Evolutionary conservation across 2,329 filamentous ascomycete genomes (phyloP).

Genomic region (Aspergillus floridensis): DNA sequence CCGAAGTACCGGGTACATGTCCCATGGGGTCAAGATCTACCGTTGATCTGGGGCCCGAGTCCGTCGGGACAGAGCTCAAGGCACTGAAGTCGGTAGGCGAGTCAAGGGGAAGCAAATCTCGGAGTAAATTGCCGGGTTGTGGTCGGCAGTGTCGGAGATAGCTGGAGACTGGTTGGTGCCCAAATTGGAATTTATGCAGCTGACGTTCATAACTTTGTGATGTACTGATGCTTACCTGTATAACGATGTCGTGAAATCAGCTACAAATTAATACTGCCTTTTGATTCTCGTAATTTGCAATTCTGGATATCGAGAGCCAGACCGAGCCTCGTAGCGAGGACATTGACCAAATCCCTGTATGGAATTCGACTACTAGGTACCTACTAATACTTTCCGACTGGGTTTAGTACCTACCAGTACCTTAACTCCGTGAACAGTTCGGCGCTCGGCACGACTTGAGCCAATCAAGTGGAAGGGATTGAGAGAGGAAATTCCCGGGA

Average conservation of each 20-base stretch:
- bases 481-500: slow-evolving; percentile 23
- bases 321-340: too few species aligned
- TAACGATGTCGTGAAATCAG: not conserved
- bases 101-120: not conserved
- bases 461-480: slow-evolving; percentile 8
- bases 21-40: not conserved
- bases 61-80: not conserved
- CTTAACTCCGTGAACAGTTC: not conserved
- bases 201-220: too few species aligned
- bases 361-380: too few species aligned
- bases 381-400: too few species aligned
- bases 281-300: too few species aligned
- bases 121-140: not conserved
- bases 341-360: too few species aligned
- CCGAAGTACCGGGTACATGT: not conserved
- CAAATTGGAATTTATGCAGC: not conserved
- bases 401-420: too few species aligned
- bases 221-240: not conserved
- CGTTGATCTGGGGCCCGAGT: not conserved
- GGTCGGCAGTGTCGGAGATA: not conserved
- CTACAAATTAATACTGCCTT: too few species aligned
- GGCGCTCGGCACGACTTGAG: not conserved
- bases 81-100: not conserved
- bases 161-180: not conserved
- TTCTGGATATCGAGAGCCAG: too few species aligned